phyloP scores from a whole-genome alignment of 371 early-diverging fungal species.

The Nosema muscidifuracis region DNA sequence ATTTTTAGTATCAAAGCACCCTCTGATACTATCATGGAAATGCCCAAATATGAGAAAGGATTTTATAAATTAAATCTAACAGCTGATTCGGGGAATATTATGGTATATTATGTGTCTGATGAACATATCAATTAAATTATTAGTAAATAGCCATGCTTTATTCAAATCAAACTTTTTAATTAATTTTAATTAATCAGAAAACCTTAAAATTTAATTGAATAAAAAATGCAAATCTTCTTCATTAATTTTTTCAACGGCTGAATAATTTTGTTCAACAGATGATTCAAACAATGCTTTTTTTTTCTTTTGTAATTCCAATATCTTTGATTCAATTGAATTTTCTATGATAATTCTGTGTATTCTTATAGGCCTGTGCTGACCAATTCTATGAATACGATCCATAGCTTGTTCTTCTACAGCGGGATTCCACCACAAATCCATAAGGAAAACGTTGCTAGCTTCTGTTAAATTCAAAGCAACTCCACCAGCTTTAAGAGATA shows the following conservation, averaged over 20 bases:
- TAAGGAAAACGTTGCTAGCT: slow-evolving; percentile 78
- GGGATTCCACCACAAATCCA: slow-evolving; percentile 87
- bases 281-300: slow-evolving; percentile 78
- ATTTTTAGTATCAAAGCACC: slow-evolving; percentile 63
- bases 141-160: too few relatives aligned
- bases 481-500: slow-evolving; percentile 83
- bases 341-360: slow-evolving; percentile 70
- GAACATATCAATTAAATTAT: slow-evolving; percentile 17
- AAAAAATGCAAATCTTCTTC: slow-evolving; percentile 49
- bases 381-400: slow-evolving; percentile 75
- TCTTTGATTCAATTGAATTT: slow-evolving; percentile 84
- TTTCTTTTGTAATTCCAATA: slow-evolving; percentile 82
- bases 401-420: slow-evolving; percentile 75
- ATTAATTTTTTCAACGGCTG: slow-evolving; percentile 30
- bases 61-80: slow-evolving; percentile 48
- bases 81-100: slow-evolving; percentile 53
- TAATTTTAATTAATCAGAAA: too few relatives aligned
- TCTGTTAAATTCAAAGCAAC: slow-evolving; percentile 86
- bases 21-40: slow-evolving; percentile 57
- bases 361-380: slow-evolving; percentile 68
- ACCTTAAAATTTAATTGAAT: slow-evolving; percentile 36
- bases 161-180: too few relatives aligned
- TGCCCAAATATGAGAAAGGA: slow-evolving; percentile 55
- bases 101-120: slow-evolving; percentile 59
- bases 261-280: slow-evolving; percentile 70